phyloP scores from a whole-genome alignment of 1,284 basidiomycete species.

The Pulchroboletus neoregius region DNA sequence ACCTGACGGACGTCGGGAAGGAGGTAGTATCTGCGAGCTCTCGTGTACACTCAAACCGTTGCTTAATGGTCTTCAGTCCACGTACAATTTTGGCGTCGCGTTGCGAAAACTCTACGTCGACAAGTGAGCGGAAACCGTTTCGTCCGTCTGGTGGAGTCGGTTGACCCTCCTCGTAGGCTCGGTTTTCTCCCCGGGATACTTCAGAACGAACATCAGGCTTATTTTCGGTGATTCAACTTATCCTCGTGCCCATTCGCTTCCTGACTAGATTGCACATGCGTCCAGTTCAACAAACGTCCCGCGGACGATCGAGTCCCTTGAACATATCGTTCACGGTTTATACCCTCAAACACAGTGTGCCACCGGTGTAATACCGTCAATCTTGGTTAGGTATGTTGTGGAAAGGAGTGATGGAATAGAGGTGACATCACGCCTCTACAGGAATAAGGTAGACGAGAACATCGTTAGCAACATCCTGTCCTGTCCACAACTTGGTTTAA shows the following conservation, averaged over 20 bases:
- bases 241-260: not conserved
- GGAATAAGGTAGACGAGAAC: slow-evolving; percentile 71
- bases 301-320: slow-evolving; percentile 73
- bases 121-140: slow-evolving; percentile 40
- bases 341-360: slow-evolving; percentile 56
- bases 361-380: slow-evolving; percentile 43
- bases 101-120: slow-evolving; percentile 70
- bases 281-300: slow-evolving; percentile 65
- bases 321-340: slow-evolving; percentile 69
- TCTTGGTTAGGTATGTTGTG: slow-evolving; percentile 51
- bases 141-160: not conserved
- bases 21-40: slow-evolving; percentile 39
- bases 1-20: slow-evolving; percentile 75
- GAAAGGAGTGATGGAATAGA: not conserved
- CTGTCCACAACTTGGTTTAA: slow-evolving; percentile 63
- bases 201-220: slow-evolving; percentile 46
- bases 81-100: slow-evolving; percentile 58
- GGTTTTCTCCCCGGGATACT: slow-evolving; percentile 59
- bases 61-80: slow-evolving; percentile 46
- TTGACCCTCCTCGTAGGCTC: slow-evolving; percentile 41
- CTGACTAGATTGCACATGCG: not conserved
- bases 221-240: slow-evolving; percentile 51
- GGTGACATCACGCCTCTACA: slow-evolving; percentile 24
- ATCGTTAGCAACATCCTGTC: slow-evolving; percentile 64
- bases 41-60: not conserved